phyloP scores from a whole-genome alignment of 2,329 filamentous ascomycete genomes.

The Aspergillus arachidicola region DNA sequence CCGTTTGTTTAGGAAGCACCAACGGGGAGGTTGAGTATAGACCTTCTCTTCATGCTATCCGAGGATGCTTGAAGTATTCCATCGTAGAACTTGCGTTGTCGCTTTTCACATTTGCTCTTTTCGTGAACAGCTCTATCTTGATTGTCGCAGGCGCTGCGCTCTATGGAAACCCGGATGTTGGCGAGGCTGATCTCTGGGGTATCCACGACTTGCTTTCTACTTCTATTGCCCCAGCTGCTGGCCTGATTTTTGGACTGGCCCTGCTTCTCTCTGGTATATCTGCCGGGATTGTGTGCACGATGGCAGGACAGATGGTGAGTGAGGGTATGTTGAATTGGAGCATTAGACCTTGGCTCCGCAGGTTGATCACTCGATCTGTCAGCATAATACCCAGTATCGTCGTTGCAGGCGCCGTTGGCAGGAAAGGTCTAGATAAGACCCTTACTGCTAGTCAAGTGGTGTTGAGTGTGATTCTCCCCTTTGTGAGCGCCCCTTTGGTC shows the following conservation, averaged over 20 bases:
- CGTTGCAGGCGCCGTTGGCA: constrained; percentile 77
- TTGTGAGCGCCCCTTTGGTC: constrained; percentile 79
- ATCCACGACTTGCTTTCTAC: constrained; percentile 73
- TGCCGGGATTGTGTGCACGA: constrained; percentile 85
- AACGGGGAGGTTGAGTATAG: constrained; percentile 64
- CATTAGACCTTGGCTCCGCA: constrained; percentile 74
- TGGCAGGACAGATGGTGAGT: constrained; percentile 84
- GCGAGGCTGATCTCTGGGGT: constrained; percentile 75
- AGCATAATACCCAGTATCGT: constrained; percentile 82
- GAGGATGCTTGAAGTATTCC: constrained; percentile 72
- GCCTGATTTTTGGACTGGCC: constrained; percentile 81
- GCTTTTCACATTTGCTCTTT: constrained; percentile 80
- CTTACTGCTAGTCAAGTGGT: constrained; percentile 78
- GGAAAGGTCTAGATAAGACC: constrained; percentile 68
- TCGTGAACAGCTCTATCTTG: constrained; percentile 80
- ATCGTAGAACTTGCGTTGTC: constrained; percentile 70
- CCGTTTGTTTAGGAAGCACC: constrained; percentile 32
- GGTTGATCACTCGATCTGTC: constrained; percentile 75
- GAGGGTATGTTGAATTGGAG: constrained; percentile 80
- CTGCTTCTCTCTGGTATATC: constrained; percentile 78
- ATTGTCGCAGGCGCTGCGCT: constrained; percentile 80
- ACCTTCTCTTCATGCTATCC: constrained; percentile 73
- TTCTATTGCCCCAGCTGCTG: constrained; percentile 73
- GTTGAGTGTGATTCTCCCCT: constrained; percentile 76
- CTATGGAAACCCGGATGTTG: constrained; percentile 63